A percentile compares a stretch with the other conserved stretches of the same genome.
These are phyloP conservation scores for Hymenoscyphus albidus DNA, from an alignment of 2,329 filamentous ascomycete genomes.

Conservation along the genomic window DNA sequence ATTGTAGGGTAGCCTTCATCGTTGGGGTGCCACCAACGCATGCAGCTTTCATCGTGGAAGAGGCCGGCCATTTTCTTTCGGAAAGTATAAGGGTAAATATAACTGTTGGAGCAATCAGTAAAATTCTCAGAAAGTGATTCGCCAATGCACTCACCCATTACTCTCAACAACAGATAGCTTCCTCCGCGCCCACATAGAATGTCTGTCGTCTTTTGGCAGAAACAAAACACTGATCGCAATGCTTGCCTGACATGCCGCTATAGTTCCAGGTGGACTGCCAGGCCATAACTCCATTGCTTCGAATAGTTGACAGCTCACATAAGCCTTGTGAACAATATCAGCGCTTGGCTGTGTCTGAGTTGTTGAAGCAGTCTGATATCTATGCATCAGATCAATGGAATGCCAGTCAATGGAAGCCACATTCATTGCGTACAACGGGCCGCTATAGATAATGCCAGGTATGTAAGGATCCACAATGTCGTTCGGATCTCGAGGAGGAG, in stretches of 20 bases:
- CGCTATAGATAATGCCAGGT: constrained; percentile 65
- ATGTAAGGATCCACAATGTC: constrained; percentile 73
- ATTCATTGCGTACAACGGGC: constrained; percentile 70
- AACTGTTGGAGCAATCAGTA: constrained; percentile 51
- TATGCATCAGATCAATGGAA: constrained; percentile 75
- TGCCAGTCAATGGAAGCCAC: constrained; percentile 73
- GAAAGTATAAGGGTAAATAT: constrained; percentile 74
- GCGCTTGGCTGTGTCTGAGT: constrained; percentile 44
- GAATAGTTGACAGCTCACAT: constrained; percentile 71
- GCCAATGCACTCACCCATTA: constrained; percentile 60
- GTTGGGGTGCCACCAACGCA: constrained; percentile 86
- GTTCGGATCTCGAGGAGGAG: constrained; percentile 49
- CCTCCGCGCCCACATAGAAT: constrained; percentile 74
- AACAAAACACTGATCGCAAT: constrained; percentile 75
- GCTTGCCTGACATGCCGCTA: constrained; percentile 70
- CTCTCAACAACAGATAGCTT: constrained; percentile 77
- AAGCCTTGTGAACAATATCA: constrained; percentile 59
- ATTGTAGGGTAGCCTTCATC: constrained; percentile 71
- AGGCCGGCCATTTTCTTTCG: constrained; percentile 71
- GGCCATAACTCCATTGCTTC: constrained; percentile 74
- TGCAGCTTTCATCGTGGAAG: constrained; percentile 68
- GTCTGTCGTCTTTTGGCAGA: constrained; percentile 67
- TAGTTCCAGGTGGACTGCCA: constrained; percentile 62
- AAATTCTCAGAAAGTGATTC: neutral
- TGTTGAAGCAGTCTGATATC: constrained; percentile 63